Percentiles rank a stretch among this genome's conserved stretches.
These are phyloP conservation scores for Plasmodium malariae DNA, from an alignment of 169 alveolate genomes.

Conservation along the genomic window DNA sequence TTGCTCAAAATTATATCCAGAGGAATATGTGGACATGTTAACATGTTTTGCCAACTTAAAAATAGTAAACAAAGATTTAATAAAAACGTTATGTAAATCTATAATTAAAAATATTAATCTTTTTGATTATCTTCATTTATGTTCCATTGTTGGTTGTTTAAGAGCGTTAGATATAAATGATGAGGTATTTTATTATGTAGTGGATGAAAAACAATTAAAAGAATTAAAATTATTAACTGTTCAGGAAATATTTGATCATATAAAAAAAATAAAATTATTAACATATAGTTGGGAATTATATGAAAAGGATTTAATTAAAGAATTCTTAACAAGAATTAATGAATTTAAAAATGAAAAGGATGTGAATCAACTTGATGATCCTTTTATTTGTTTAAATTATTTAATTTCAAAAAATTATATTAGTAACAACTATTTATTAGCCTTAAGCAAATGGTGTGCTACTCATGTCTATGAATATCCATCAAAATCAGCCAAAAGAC, in stretches of 20 bases:
- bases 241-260: slow-evolving; percentile 85
- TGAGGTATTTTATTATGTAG: slow-evolving; percentile 79
- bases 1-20: slow-evolving; percentile 78
- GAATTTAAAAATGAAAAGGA: slow-evolving; percentile 78
- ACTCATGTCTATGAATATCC: slow-evolving; percentile 85
- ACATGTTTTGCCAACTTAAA: slow-evolving; percentile 78
- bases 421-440: slow-evolving; percentile 76
- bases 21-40: slow-evolving; percentile 81
- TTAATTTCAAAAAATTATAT: slow-evolving; percentile 7
- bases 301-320: slow-evolving; percentile 65
- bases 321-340: slow-evolving; percentile 26
- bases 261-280: slow-evolving; percentile 73
- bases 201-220: slow-evolving; percentile 85
- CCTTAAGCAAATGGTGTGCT: slow-evolving; percentile 87
- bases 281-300: slow-evolving; percentile 29
- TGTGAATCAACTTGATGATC: slow-evolving; percentile 82
- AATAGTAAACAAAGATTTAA: slow-evolving; percentile 79
- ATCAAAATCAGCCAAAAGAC: slow-evolving; percentile 84
- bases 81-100: slow-evolving; percentile 80
- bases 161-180: slow-evolving; percentile 80
- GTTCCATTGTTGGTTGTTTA: slow-evolving; percentile 79
- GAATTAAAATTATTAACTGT: slow-evolving; percentile 82
- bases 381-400: slow-evolving; percentile 83
- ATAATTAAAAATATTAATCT: slow-evolving; percentile 79
- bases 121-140: slow-evolving; percentile 78